Conservation (phyloP, 345 rosid species). For the Aegle marmelos region DNA sequence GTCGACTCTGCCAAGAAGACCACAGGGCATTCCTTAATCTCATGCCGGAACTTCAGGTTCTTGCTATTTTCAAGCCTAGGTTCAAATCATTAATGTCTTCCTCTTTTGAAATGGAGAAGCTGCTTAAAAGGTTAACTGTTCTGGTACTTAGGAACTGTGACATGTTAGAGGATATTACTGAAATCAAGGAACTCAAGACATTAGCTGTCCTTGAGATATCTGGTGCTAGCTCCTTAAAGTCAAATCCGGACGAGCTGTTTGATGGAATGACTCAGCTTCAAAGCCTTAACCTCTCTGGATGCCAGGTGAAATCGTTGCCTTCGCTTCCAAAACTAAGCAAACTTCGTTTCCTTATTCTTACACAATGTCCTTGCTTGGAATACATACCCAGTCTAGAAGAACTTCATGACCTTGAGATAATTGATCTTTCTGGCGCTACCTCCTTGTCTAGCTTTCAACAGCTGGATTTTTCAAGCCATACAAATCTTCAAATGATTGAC, state of each 20-base stretch:
- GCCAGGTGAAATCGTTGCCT: conserved; percentile 32
- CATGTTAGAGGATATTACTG: conserved; percentile 15
- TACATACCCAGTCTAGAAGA: conserved; percentile 32
- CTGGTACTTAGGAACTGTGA: conserved; percentile 46
- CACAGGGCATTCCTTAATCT: conserved; percentile 18
- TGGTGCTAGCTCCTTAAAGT: conserved; percentile 33
- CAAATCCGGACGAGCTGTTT: conserved; percentile 30
- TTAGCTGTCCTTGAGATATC: conserved; percentile 57
- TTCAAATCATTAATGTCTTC: conserved; percentile 19
- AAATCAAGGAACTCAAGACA: conserved; percentile 16
- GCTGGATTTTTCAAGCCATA: conserved; percentile 19
- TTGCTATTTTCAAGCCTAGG: conserved; percentile 41
- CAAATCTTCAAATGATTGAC: conserved; percentile 39
- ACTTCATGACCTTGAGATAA: conserved; percentile 40
- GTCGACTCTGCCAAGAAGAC: conserved; percentile 25
- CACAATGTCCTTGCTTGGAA: conserved; percentile 29
- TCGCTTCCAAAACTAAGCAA: conserved; percentile 15
- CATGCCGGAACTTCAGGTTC: conserved; percentile 31
- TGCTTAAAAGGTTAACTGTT: conserved; percentile 10
- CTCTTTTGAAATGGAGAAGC: conserved; percentile 21
- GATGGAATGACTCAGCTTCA: conserved; percentile 19
- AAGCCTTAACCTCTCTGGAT: conserved; percentile 51
- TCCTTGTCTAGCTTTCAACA: conserved; percentile 28
- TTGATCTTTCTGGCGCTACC: conserved; percentile 46
- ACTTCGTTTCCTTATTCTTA: conserved; percentile 49